A percentile compares a stretch with the other conserved stretches of the same genome.
Evolutionary conservation across 306 rosid genomes (phyloP).

Genomic region (Malus sylvestris): DNA sequence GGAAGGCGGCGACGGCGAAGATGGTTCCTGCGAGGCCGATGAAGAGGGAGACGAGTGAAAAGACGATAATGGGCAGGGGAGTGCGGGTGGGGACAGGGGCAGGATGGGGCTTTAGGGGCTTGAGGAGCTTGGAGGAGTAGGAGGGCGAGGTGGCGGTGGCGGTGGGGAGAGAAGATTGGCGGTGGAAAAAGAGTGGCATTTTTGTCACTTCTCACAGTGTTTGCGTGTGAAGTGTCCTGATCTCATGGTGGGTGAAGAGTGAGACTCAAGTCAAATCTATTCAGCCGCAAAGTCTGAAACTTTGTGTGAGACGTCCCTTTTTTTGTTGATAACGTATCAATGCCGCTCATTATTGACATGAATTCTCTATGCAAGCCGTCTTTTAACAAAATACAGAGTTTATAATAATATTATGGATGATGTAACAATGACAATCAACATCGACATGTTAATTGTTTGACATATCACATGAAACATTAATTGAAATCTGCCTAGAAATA

Average conservation of each 20-base stretch:
- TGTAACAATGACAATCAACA: too few relatives aligned
- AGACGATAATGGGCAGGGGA: constrained; percentile 15
- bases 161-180: constrained; percentile 15
- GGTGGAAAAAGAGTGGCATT: constrained; percentile 29
- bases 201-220: not conserved
- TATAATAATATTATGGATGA: too few relatives aligned
- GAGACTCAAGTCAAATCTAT: not conserved
- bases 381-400: too few relatives aligned
- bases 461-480: too few relatives aligned
- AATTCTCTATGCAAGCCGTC: too few relatives aligned
- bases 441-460: too few relatives aligned
- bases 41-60: constrained; percentile 20
- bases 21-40: constrained; percentile 26
- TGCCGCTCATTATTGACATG: too few relatives aligned
- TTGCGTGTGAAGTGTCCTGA: not conserved
- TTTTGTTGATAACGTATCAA: too few relatives aligned
- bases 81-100: not conserved
- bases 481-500: too few relatives aligned
- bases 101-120: constrained; percentile 15
- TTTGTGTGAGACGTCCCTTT: not conserved
- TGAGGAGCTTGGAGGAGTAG: constrained; percentile 24
- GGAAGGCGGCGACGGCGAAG: constrained; percentile 20
- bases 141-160: not conserved
- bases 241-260: not conserved
- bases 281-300: not conserved